These are phyloP conservation scores for Cercospora sp. DNA, from an alignment of 2,329 filamentous ascomycete species.

Conservation along the genomic window DNA sequence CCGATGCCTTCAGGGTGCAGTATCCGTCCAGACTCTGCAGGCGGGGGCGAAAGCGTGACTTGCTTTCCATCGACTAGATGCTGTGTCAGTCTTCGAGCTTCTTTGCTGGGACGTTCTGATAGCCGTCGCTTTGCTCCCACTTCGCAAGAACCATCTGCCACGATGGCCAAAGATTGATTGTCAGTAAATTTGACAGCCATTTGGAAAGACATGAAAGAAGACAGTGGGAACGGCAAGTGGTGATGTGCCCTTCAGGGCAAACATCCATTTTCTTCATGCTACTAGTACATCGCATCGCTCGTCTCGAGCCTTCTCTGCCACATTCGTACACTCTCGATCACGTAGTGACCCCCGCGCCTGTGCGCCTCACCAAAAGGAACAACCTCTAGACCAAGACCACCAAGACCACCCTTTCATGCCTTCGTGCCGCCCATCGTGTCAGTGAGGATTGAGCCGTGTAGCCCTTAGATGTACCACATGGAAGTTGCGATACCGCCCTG, in stretches of 20 bases:
- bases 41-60: not conserved
- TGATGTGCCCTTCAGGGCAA: conserved; percentile 4
- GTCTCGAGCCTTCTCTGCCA: conserved; percentile 2
- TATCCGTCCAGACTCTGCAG: not conserved
- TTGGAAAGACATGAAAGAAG: not conserved
- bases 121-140: not conserved
- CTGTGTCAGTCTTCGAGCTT: not conserved
- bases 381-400: not conserved
- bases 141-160: not conserved
- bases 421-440: not conserved
- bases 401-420: not conserved
- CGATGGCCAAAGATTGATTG: not conserved
- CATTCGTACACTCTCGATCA: not conserved
- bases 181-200: not conserved
- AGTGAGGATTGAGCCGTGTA: not conserved
- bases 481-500: conserved; percentile 42
- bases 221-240: not conserved
- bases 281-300: conserved; percentile 1
- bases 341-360: not conserved
- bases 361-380: not conserved
- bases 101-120: not conserved
- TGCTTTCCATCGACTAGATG: not conserved
- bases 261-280: conserved; percentile 12
- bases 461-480: conserved; percentile 53
- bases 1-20: not conserved